Evolutionary conservation across 495 filamentous ascomycete species (phyloP).

Genomic region (Recurvomyces mirabilis): DNA sequence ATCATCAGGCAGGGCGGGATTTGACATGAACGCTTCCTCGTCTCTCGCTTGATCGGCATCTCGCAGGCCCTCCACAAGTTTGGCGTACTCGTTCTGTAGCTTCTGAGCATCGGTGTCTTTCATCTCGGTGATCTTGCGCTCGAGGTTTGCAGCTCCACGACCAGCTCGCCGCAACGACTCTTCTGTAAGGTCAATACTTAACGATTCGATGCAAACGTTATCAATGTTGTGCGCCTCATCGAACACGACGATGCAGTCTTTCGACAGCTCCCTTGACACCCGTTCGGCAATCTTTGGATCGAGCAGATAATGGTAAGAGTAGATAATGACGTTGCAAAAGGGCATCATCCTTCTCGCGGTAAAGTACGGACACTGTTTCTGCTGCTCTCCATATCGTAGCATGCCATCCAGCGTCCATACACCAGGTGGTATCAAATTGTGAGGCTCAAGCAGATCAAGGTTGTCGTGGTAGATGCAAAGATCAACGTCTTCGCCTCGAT

Average conservation of each 20-base stretch:
- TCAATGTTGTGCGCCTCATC: conserved; percentile 99
- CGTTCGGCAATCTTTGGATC: conserved; percentile 97
- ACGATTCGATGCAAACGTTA: conserved; percentile 97
- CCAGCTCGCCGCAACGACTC: conserved; percentile 84
- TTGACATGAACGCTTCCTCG: conserved; percentile 94
- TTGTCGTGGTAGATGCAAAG: conserved; percentile 97
- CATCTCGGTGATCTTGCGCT: conserved; percentile 85
- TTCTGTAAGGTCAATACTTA: conserved; percentile 92
- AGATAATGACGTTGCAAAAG: conserved; percentile 98
- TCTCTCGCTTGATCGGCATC: conserved; percentile 78
- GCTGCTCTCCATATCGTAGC: conserved; percentile 76
- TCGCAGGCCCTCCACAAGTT: conserved; percentile 84
- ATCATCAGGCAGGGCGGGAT: conserved; percentile 75
- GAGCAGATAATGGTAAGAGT: conserved; percentile 96
- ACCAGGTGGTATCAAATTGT: conserved; percentile 84
- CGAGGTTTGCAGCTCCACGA: conserved; percentile 77
- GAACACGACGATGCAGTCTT: conserved; percentile 97
- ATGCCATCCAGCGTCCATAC: conserved; percentile 93
- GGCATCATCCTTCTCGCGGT: conserved; percentile 96
- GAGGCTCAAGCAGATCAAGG: conserved; percentile 84
- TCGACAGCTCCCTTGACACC: conserved; percentile 91
- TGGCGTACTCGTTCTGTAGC: conserved; percentile 87
- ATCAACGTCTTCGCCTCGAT: conserved; percentile 84
- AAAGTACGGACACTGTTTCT: conserved; percentile 97
- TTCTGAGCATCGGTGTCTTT: conserved; percentile 83